These are phyloP conservation scores for Dothistroma septosporum DNA, from an alignment of 2,329 filamentous ascomycete genomes.

Conservation along the genomic window DNA sequence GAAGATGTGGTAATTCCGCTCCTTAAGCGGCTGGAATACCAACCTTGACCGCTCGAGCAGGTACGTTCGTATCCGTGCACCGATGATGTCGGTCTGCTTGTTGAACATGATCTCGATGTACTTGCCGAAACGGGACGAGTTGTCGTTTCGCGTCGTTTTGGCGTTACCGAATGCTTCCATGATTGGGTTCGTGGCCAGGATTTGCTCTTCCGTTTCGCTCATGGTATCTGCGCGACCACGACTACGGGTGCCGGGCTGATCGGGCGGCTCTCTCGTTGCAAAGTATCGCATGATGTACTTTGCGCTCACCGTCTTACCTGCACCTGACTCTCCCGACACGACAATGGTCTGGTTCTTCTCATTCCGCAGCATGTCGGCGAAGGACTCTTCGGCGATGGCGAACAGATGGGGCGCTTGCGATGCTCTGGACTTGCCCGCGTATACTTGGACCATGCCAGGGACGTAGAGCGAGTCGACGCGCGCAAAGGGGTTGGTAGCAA, in stretches of 20 bases:
- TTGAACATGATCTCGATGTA: slow-evolving; percentile 99
- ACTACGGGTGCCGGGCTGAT: slow-evolving; percentile 71
- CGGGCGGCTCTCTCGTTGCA: slow-evolving; percentile 90
- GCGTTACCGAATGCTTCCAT: slow-evolving; percentile 99
- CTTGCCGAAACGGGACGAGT: slow-evolving; percentile 97
- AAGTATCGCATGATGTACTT: slow-evolving; percentile 99
- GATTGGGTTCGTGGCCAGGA: slow-evolving; percentile 95
- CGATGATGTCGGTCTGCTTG: slow-evolving; percentile 89
- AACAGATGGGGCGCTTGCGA: slow-evolving; percentile 97
- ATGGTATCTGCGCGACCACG: slow-evolving; percentile 75
- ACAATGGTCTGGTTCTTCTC: slow-evolving; percentile 96
- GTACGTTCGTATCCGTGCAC: slow-evolving; percentile 94
- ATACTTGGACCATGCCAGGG: slow-evolving; percentile 98
- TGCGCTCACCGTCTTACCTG: slow-evolving; percentile 97
- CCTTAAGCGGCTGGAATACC: slow-evolving; percentile 95
- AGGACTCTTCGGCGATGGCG: slow-evolving; percentile 97
- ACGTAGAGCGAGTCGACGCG: slow-evolving; percentile 97
- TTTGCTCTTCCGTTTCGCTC: slow-evolving; percentile 98
- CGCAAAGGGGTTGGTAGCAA: slow-evolving; percentile 97
- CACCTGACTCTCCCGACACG: slow-evolving; percentile 98
- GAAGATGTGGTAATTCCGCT: slow-evolving; percentile 98
- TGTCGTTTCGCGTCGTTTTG: slow-evolving; percentile 99
- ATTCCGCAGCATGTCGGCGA: slow-evolving; percentile 97
- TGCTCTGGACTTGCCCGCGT: slow-evolving; percentile 92
- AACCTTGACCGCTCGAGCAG: slow-evolving; percentile 90